Evolutionary conservation across 768 basidiomycete species (phyloP).

Genomic region (Termitomyces heimii): DNA sequence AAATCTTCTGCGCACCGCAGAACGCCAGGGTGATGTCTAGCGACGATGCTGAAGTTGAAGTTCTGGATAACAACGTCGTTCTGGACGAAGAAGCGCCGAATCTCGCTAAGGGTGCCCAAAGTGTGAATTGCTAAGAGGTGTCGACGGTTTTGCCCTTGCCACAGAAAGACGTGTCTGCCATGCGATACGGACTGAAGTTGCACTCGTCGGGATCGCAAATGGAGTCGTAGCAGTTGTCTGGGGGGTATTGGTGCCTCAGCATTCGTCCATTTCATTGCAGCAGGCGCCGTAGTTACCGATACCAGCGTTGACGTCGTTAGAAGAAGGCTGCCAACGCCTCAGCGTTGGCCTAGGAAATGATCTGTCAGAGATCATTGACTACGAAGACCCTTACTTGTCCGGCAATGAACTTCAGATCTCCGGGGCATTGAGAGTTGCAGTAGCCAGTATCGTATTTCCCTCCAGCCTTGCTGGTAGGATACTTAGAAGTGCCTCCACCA

Average conservation of each 20-base stretch:
- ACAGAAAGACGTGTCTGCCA: slow-evolving; percentile 42
- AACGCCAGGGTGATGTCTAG: slow-evolving; percentile 41
- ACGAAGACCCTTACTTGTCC: slow-evolving; percentile 33
- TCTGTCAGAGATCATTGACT: neutral
- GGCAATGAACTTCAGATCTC: slow-evolving; percentile 58
- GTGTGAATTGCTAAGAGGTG: slow-evolving; percentile 44
- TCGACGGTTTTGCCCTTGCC: slow-evolving; percentile 43
- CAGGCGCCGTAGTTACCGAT: slow-evolving; percentile 41
- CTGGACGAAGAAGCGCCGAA: slow-evolving; percentile 33
- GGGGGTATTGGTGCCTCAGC: slow-evolving; percentile 19
- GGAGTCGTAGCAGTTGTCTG: slow-evolving; percentile 29
- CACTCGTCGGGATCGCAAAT: slow-evolving; percentile 24
- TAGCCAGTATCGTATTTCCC: slow-evolving; percentile 58
- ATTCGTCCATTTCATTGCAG: slow-evolving; percentile 53
- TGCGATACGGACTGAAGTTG: slow-evolving; percentile 58
- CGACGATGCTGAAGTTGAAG: slow-evolving; percentile 35
- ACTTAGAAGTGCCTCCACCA: slow-evolving; percentile 45
- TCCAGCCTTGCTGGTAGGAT: slow-evolving; percentile 48
- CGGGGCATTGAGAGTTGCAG: slow-evolving; percentile 60
- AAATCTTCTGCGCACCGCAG: slow-evolving; percentile 38
- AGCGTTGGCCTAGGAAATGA: neutral
- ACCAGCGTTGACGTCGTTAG: slow-evolving; percentile 39
- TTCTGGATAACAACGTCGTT: slow-evolving; percentile 39
- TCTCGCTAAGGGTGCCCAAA: slow-evolving; percentile 44
- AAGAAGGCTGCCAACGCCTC: slow-evolving; percentile 10